Evolutionary conservation across 2,329 filamentous ascomycete species (phyloP), one percentile per base, ranked within the genome.

Genomic region (Colletotrichum lentis): DNA sequence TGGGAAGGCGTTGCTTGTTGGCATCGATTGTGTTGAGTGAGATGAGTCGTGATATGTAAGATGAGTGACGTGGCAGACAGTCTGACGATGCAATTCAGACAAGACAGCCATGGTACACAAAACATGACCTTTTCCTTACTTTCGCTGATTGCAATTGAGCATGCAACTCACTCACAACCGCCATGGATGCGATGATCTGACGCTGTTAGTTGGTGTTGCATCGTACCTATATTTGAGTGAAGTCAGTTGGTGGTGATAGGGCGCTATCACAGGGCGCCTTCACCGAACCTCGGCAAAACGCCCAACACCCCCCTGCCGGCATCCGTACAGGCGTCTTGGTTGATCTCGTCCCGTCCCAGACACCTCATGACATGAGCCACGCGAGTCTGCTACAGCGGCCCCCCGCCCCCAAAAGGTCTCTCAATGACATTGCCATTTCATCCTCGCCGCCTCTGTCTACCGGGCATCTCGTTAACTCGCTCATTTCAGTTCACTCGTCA

Each of bases 281-380:
- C 55, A 62, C 46, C 50, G 67, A 63, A 62, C 67, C 67, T 69
- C 67, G 67, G 67, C 63, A 69, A 69, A 69, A 67, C 46, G 47
- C 53, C 66, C 56, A 50, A n/a, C n/a, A 31, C 43, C 56, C 41
- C 43, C 31, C n/a, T n/a, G 1, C 39, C 22, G 20, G 35, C 10
- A 3, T 22, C 44, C 39, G 43, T 43, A 37, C 50, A 27, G n/a
- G 31, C 54, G 56, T 52, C 55, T 64, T 49, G 27, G 7, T 8
- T 31, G 27, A 31, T 10, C 27, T 31, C 27, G 27, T 31, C 27
- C 27, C 8, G 44, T 61, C 31, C 31, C 16, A 47, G 49, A 61
- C 47, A 43, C 53, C 49, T 63, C 59, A 46, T 54, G 35, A 57
- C 20, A 22, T 57, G 52, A 43, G 50, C 63, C 55, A 55, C n/a